A percentile compares a stretch with the other conserved stretches of the same genome.
phyloP scores from a whole-genome alignment of 1,139 yeast species.

The Pichia sp. region DNA sequence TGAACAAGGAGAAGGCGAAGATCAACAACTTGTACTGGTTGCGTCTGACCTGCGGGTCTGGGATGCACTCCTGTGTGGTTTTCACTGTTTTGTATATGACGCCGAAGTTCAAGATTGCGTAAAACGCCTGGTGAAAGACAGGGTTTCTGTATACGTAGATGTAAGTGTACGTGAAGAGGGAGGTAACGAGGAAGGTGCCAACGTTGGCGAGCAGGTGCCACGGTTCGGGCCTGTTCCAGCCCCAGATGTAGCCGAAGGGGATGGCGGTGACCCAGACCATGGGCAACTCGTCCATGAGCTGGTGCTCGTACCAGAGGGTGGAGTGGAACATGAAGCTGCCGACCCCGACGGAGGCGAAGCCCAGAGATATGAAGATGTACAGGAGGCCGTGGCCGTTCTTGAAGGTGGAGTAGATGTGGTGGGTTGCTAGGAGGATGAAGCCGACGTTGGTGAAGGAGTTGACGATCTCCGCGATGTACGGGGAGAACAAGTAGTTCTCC shows the following conservation, averaged over 20 bases:
- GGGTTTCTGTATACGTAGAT: conserved; percentile 66
- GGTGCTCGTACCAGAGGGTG: conserved; percentile 86
- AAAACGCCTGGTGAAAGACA: conserved; percentile 79
- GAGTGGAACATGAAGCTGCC: conserved; percentile 96
- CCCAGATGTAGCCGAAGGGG: conserved; percentile 85
- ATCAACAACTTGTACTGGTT: conserved; percentile 26
- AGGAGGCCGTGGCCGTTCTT: conserved; percentile 61
- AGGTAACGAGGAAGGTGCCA: conserved; percentile 53
- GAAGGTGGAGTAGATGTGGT: conserved; percentile 59
- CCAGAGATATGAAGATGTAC: conserved; percentile 66
- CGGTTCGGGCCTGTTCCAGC: conserved; percentile 48
- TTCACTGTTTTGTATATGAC: conserved; percentile 30
- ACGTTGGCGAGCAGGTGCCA: conserved; percentile 30
- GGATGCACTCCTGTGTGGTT: conserved; percentile 23
- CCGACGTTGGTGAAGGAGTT: conserved; percentile 72
- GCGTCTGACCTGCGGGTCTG: conserved; percentile 19
- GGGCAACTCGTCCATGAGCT: conserved; percentile 89
- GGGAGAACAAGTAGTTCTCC: conserved; percentile 85
- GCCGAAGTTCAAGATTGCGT: conserved; percentile 54
- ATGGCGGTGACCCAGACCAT: conserved; percentile 97
- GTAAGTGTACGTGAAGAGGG: conserved; percentile 58
- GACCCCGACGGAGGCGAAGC: conserved; percentile 82
- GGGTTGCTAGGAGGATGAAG: conserved; percentile 56
- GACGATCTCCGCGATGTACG: conserved; percentile 80
- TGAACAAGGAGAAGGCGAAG: conserved; percentile 40